These are phyloP conservation scores for Diospyros lotus DNA, from an alignment of 148 eudicot genomes.

Conservation along the genomic window DNA sequence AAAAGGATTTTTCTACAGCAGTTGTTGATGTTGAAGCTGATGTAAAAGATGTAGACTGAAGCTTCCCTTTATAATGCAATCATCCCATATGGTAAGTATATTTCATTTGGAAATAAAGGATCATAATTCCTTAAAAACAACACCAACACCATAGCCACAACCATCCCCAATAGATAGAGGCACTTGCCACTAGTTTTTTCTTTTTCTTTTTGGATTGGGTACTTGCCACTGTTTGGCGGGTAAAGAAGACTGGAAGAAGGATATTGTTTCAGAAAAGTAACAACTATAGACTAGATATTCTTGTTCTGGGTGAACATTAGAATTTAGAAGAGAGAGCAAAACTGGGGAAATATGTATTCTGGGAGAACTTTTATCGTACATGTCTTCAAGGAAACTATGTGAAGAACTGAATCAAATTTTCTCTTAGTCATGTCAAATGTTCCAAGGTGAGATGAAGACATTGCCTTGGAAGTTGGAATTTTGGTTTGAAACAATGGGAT, in stretches of 20 bases:
- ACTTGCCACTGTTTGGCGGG: background rate
- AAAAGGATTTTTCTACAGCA: slow-evolving; percentile 35
- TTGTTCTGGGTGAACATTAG: too few species aligned
- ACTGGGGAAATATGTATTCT: too few species aligned
- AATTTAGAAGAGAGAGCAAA: too few species aligned
- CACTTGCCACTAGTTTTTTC: background rate
- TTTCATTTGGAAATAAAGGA: background rate
- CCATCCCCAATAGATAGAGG: background rate
- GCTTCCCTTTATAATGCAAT: background rate
- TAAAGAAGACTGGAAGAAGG: background rate
- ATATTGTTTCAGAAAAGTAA: too few species aligned
- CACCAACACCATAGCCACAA: background rate
- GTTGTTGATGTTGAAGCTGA: slow-evolving; percentile 89
- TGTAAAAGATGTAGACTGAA: slow-evolving; percentile 67
- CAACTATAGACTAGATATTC: too few species aligned
- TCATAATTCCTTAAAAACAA: background rate
- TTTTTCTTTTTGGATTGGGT: background rate
- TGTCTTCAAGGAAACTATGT: too few species aligned
- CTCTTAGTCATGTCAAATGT: too few species aligned
- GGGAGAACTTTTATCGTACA: too few species aligned
- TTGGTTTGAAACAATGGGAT: too few species aligned
- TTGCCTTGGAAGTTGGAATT: too few species aligned
- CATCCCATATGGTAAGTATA: slow-evolving; percentile 9
- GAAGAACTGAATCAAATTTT: too few species aligned
- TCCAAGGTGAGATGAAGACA: too few species aligned